Evolutionary conservation across 2,329 filamentous ascomycete species (phyloP).

Genomic region (Phialophora tarda): DNA sequence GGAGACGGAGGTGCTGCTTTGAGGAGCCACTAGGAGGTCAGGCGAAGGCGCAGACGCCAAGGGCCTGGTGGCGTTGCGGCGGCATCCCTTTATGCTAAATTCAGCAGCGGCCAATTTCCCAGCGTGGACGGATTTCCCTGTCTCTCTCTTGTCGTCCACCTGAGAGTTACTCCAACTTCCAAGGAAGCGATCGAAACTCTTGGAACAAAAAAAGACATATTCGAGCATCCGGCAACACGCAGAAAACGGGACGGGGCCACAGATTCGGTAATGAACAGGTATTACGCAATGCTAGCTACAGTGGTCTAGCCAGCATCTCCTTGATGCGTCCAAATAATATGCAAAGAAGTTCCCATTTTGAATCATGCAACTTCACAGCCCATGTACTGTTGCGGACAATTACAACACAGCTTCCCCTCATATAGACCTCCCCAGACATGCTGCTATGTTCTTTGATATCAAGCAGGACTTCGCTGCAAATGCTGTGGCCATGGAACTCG

Average conservation of each 20-base stretch:
- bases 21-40: neutral
- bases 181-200: neutral
- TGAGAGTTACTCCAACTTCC: neutral
- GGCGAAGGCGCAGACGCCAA: neutral
- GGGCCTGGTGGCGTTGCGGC: constrained; percentile 1
- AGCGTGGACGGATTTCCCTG: neutral
- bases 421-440: constrained; percentile 34
- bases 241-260: neutral
- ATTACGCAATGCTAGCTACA: constrained; percentile 38
- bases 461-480: constrained; percentile 26
- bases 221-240: neutral
- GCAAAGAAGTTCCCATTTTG: constrained; percentile 32
- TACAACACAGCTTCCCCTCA: constrained; percentile 16
- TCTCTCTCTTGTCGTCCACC: neutral
- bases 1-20: neutral
- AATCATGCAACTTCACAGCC: constrained; percentile 21
- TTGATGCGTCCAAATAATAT: constrained; percentile 36
- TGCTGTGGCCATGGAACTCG: constrained; percentile 33
- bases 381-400: constrained; percentile 25
- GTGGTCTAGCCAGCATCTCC: constrained; percentile 36
- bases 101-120: constrained; percentile 16
- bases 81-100: neutral
- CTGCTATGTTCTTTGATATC: constrained; percentile 27
- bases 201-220: neutral
- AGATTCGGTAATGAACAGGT: constrained; percentile 36